Evolutionary conservation across 345 rosid species (phyloP).

Genomic region (Salix arbutifolia): DNA sequence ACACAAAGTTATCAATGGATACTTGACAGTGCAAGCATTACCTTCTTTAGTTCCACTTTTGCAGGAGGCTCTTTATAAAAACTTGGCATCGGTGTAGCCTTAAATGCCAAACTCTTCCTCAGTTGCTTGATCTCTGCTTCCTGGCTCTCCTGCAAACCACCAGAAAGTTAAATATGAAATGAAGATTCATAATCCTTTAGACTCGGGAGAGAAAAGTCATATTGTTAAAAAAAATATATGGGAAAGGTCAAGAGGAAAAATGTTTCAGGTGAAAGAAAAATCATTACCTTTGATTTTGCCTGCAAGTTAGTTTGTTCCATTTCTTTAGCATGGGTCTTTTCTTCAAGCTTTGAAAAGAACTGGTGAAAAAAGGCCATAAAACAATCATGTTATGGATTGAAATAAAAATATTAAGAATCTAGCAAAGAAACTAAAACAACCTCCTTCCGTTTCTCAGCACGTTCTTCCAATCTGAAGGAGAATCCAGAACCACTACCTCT

Average conservation of each 20-base stretch:
- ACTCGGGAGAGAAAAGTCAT: neutral
- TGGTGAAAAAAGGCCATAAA: slow-evolving; percentile 4
- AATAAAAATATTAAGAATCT: slow-evolving; percentile 1
- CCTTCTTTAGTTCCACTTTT: slow-evolving; percentile 31
- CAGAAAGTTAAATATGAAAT: neutral
- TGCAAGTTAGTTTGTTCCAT: slow-evolving; percentile 26
- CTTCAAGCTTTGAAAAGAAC: slow-evolving; percentile 34
- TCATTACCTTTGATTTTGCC: slow-evolving; percentile 24
- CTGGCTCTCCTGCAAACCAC: slow-evolving; percentile 25
- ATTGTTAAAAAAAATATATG: neutral
- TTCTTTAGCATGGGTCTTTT: slow-evolving; percentile 34
- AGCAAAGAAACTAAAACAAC: slow-evolving; percentile 18
- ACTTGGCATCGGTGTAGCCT: slow-evolving; percentile 32
- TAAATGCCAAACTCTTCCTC: slow-evolving; percentile 31
- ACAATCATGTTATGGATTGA: neutral
- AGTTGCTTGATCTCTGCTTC: slow-evolving; percentile 33
- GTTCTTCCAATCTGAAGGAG: slow-evolving; percentile 33
- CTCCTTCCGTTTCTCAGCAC: slow-evolving; percentile 33
- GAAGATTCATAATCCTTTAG: neutral
- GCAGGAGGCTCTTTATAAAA: slow-evolving; percentile 35
- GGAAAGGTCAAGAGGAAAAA: slow-evolving; percentile 6
- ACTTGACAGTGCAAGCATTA: neutral
- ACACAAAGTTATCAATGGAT: neutral
- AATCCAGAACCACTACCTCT: slow-evolving; percentile 42
- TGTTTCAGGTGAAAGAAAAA: slow-evolving; percentile 1